Percentiles rank a stretch among this genome's conserved stretches.
Evolutionary conservation across 805 yeast genomes (phyloP).

Genomic region (Hermanozyma aechmeae): DNA sequence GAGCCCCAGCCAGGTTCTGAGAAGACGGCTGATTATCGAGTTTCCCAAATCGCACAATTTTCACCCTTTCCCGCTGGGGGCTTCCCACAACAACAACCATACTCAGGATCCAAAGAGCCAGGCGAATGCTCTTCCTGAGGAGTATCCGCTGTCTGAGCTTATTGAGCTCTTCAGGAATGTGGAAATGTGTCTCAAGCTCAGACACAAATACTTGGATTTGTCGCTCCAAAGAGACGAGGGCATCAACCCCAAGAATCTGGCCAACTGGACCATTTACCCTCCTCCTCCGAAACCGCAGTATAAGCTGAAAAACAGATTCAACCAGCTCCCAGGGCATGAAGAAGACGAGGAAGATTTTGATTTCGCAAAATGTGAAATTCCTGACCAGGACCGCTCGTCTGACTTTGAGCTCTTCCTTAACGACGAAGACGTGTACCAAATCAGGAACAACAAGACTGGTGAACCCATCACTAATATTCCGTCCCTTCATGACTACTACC

Average conservation of each 20-base stretch:
- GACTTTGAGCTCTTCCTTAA: conserved; percentile 37
- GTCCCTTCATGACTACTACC: conserved; percentile 74
- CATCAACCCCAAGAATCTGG: conserved; percentile 77
- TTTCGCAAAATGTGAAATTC: conserved; percentile 46
- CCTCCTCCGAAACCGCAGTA: conserved; percentile 85
- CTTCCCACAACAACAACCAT: conserved; percentile 11
- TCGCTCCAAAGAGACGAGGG: conserved; percentile 60
- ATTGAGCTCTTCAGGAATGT: conserved; percentile 55
- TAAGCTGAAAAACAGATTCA: conserved; percentile 50
- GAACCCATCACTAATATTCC: conserved; percentile 55
- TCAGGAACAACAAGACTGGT: conserved; percentile 26
- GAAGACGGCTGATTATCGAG: conserved; percentile 32
- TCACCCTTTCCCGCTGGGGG: conserved; percentile 12
- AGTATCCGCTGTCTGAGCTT: conserved; percentile 60
- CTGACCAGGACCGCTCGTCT: conserved; percentile 28
- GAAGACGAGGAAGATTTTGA: conserved; percentile 47
- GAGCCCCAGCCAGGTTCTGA: conserved; percentile 7
- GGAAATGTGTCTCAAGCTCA: conserved; percentile 55
- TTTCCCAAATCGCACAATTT: conserved; percentile 17
- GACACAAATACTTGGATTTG: conserved; percentile 63
- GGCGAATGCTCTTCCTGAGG: conserved; percentile 29
- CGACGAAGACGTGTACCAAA: conserved; percentile 64
- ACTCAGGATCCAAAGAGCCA: conserved; percentile 5
- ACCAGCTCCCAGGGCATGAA: conserved; percentile 28
- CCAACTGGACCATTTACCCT: conserved; percentile 78